Conservation (phyloP, 129 eudicot genomes). For the Lactuca saligna region DNA sequence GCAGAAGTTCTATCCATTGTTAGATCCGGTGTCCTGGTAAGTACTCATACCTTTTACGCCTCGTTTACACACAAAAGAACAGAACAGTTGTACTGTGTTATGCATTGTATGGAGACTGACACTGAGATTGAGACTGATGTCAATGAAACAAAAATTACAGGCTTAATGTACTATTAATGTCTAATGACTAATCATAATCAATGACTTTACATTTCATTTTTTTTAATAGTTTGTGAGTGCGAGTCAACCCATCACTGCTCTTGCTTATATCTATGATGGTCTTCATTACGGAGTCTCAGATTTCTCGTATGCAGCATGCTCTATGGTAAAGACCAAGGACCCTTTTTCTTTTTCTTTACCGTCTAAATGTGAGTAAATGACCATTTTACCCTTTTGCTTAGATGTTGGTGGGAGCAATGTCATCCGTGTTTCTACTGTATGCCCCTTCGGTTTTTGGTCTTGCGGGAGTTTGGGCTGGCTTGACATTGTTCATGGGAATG, state of each 20-base stretch:
- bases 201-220: neutral
- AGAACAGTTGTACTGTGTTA: too few species aligned
- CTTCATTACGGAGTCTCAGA: constrained; percentile 74
- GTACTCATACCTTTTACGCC: neutral
- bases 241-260: constrained; percentile 65
- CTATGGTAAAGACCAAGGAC: constrained; percentile 44
- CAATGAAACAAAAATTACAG: too few species aligned
- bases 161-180: neutral
- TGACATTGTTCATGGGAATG: constrained; percentile 68
- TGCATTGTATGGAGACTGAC: too few species aligned
- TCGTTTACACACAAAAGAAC: too few species aligned
- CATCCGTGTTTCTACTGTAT: constrained; percentile 58
- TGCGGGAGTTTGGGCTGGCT: constrained; percentile 69
- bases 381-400: neutral
- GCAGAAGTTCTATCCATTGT: constrained; percentile 49
- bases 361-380: too few species aligned
- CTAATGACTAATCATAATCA: neutral
- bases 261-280: constrained; percentile 71
- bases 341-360: too few species aligned
- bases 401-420: constrained; percentile 70
- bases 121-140: too few species aligned
- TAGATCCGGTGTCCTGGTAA: constrained; percentile 63
- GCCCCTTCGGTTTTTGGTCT: constrained; percentile 61
- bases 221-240: constrained; percentile 56
- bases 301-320: constrained; percentile 60